Evolutionary conservation across 495 filamentous ascomycete genomes (phyloP).

Genomic region (Neurospora sp.): DNA sequence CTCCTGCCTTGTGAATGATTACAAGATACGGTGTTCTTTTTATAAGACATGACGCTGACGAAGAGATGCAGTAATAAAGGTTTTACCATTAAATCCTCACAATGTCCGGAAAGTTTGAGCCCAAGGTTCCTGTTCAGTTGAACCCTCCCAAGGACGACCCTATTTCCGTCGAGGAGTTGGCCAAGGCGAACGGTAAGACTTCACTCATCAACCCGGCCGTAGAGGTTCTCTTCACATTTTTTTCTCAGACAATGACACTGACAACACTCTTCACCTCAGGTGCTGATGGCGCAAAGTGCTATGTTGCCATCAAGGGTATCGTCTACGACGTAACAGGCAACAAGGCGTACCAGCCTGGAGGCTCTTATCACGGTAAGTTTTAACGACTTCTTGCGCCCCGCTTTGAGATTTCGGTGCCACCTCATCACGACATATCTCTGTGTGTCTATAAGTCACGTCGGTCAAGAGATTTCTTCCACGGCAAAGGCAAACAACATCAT

Average conservation of each 20-base stretch:
- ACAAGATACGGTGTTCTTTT: neutral
- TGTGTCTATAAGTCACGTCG: neutral
- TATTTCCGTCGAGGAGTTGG: constrained; percentile 64
- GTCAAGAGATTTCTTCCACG: neutral
- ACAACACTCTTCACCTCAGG: constrained; percentile 27
- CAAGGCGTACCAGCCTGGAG: constrained; percentile 69
- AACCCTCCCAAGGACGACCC: constrained; percentile 80
- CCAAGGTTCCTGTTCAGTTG: constrained; percentile 73
- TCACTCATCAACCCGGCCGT: neutral
- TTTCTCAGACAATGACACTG: neutral
- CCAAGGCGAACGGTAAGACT: constrained; percentile 67
- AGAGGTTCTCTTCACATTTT: neutral
- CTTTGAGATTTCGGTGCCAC: neutral
- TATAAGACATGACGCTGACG: neutral
- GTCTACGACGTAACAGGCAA: constrained; percentile 93
- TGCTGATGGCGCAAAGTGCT: constrained; percentile 56
- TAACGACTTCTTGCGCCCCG: neutral
- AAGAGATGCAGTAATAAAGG: neutral
- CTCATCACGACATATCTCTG: neutral
- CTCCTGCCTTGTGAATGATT: neutral
- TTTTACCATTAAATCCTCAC: constrained; percentile 1
- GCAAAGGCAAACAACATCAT: neutral
- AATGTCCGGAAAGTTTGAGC: constrained; percentile 68
- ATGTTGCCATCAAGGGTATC: constrained; percentile 92
- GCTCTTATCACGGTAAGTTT: constrained; percentile 69